These are phyloP conservation scores for Malania oleifera DNA, from an alignment of 164 flowering plant species.

Conservation along the genomic window DNA sequence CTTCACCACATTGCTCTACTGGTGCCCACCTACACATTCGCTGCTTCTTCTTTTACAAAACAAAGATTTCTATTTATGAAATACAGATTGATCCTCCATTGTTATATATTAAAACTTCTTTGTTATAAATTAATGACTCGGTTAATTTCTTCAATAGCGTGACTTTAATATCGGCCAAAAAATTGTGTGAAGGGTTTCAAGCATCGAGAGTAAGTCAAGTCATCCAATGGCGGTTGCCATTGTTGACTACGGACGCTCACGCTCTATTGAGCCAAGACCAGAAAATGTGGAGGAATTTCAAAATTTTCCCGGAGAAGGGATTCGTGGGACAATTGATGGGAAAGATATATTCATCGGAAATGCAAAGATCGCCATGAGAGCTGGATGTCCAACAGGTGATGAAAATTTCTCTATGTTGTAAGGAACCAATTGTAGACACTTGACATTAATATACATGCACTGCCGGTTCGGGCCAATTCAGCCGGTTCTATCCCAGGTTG, in stretches of 20 bases:
- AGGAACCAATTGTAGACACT: no score
- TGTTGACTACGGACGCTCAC: conserved; percentile 50
- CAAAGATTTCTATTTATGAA: no score
- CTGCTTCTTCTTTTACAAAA: no score
- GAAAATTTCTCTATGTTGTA: no score
- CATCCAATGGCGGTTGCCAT: conserved; percentile 92
- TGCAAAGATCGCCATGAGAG: conserved; percentile 54
- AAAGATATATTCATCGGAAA: conserved; percentile 63
- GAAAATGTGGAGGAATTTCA: conserved; percentile 67
- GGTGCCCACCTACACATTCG: conserved; percentile 38
- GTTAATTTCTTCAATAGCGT: no score
- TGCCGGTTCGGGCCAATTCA: no score
- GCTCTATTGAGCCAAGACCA: conserved; percentile 52
- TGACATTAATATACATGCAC: no score
- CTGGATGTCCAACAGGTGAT: conserved; percentile 55
- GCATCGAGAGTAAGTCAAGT: conserved; percentile 92
- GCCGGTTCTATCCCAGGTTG: no score
- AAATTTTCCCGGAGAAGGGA: conserved; percentile 90
- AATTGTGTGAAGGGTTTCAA: conserved; percentile 66
- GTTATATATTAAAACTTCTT: no score
- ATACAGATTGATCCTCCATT: no score
- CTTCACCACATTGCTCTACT: conserved; percentile 51
- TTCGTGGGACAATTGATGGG: conserved; percentile 71
- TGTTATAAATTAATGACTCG: no score
- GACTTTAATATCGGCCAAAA: background rate